These are phyloP conservation scores for Schwanniomyces polymorphus DNA, from an alignment of 805 yeast species.

Conservation along the genomic window DNA sequence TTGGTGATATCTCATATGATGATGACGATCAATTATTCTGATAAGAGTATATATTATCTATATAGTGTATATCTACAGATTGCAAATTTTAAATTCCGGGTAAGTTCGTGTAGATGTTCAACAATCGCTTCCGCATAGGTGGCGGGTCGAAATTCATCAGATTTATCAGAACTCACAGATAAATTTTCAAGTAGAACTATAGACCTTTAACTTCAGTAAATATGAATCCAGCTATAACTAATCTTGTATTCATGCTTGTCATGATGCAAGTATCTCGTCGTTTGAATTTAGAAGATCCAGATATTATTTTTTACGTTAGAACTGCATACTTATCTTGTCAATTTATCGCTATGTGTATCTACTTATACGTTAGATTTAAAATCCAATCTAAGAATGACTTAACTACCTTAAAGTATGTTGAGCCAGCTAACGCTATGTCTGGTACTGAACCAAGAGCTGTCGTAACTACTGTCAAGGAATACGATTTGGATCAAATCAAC, in stretches of 20 bases:
- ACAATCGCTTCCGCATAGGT: not conserved
- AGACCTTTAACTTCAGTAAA: slow-evolving; percentile 1
- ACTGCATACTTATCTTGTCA: slow-evolving; percentile 68
- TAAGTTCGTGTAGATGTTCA: not conserved
- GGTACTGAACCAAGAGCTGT: slow-evolving; percentile 75
- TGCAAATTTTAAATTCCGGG: not conserved
- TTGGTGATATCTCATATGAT: slow-evolving; percentile 68
- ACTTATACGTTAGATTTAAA: slow-evolving; percentile 59
- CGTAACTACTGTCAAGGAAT: slow-evolving; percentile 91
- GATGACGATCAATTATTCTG: slow-evolving; percentile 31
- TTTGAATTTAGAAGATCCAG: slow-evolving; percentile 85
- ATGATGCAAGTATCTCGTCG: slow-evolving; percentile 94
- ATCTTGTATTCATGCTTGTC: slow-evolving; percentile 86
- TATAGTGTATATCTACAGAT: not conserved
- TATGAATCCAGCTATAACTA: slow-evolving; percentile 88
- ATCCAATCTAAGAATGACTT: slow-evolving; percentile 81
- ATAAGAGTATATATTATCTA: not conserved
- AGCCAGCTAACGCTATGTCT: slow-evolving; percentile 76
- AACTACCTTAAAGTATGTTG: slow-evolving; percentile 87
- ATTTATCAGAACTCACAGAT: not conserved
- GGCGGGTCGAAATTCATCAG: not conserved
- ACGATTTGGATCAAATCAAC: slow-evolving; percentile 87
- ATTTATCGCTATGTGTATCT: slow-evolving; percentile 60
- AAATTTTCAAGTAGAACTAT: not conserved
- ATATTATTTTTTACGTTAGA: slow-evolving; percentile 71